Conservation (phyloP, 371 early-diverging fungal species). For the Coemansia sp. region DNA sequence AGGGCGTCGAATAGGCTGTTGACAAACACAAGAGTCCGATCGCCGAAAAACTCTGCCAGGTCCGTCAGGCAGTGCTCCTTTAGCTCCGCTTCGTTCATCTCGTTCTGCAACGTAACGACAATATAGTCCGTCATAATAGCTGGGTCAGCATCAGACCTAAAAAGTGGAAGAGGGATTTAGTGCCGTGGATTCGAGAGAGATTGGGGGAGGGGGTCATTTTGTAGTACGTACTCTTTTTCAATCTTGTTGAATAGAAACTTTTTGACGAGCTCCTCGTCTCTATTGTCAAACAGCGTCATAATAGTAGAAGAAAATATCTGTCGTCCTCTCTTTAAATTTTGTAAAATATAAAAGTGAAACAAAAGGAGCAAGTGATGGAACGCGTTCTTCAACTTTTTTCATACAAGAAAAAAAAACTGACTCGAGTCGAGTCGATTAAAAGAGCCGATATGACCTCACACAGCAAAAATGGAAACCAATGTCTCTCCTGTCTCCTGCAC, state of each 20-base stretch:
- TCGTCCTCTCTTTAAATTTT: background rate
- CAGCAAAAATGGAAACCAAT: too few relatives aligned
- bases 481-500: too few relatives aligned
- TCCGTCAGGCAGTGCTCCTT: conserved; percentile 39
- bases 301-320: background rate
- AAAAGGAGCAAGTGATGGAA: too few relatives aligned
- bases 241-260: conserved; percentile 44
- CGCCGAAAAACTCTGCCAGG: conserved; percentile 44
- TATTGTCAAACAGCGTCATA: conserved; percentile 43
- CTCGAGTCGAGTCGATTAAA: too few relatives aligned
- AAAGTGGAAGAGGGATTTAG: background rate
- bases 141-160: conserved; percentile 42
- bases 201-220: too few relatives aligned
- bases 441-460: too few relatives aligned
- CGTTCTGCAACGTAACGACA: conserved; percentile 42
- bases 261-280: conserved; percentile 40
- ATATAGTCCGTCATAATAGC: conserved; percentile 47
- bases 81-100: conserved; percentile 32
- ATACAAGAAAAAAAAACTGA: too few relatives aligned
- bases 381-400: too few relatives aligned
- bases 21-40: conserved; percentile 27
- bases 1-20: conserved; percentile 33
- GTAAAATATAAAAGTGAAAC: too few relatives aligned
- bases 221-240: conserved; percentile 31
- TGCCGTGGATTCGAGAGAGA: too few relatives aligned